Evolutionary conservation across 2,329 filamentous ascomycete species (phyloP).

Genomic region (Calonectria henricotiae): DNA sequence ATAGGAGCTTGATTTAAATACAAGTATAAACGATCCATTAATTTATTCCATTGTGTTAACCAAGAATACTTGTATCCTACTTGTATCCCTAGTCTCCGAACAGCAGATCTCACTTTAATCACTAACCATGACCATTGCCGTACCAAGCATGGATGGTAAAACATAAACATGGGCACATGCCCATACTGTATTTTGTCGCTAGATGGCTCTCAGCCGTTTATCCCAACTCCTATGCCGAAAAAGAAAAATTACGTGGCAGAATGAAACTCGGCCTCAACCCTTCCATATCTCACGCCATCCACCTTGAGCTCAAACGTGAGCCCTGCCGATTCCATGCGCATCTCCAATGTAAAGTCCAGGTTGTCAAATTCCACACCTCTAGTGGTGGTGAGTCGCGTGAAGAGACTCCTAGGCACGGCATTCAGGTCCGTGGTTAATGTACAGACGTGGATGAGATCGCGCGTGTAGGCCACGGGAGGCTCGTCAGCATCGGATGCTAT

Average conservation of each 20-base stretch:
- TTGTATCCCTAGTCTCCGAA: too few relatives aligned
- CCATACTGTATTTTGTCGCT: conserved; percentile 24
- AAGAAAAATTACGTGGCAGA: conserved; percentile 54
- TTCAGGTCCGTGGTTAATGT: conserved; percentile 86
- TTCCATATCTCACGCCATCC: conserved; percentile 83
- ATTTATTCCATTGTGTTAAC: too few relatives aligned
- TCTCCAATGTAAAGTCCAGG: conserved; percentile 85
- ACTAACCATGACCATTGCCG: too few relatives aligned
- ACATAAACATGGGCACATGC: not conserved
- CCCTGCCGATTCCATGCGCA: conserved; percentile 85
- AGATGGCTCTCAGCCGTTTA: conserved; percentile 16
- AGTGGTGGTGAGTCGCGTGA: conserved; percentile 84
- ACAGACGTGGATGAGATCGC: conserved; percentile 80
- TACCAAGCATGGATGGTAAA: not conserved
- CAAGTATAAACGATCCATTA: too few relatives aligned
- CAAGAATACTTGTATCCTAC: too few relatives aligned
- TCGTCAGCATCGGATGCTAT: conserved; percentile 82
- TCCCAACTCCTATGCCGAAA: conserved; percentile 18
- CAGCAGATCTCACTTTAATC: too few relatives aligned
- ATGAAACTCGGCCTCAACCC: conserved; percentile 85
- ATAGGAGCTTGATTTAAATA: too few relatives aligned
- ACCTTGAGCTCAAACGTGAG: conserved; percentile 85
- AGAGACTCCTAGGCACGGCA: conserved; percentile 81
- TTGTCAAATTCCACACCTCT: conserved; percentile 87
- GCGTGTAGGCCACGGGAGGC: conserved; percentile 74